Conservation (phyloP, 108 stramenopile species). For the Nitzschia inconspicua region DNA sequence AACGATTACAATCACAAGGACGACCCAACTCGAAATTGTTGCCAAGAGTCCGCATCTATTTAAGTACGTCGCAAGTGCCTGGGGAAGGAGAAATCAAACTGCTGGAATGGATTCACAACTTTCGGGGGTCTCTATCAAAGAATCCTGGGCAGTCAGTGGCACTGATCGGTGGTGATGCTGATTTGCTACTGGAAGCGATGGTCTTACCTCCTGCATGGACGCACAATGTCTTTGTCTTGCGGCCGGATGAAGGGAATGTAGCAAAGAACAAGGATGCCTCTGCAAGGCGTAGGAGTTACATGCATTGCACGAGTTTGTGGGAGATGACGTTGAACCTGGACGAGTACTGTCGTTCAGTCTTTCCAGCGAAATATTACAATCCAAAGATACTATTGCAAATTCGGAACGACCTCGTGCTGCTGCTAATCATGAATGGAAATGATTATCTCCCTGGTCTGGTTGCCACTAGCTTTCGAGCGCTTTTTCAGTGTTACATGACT, state of each 20-base stretch:
- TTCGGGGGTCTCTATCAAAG: slow-evolving; percentile 11
- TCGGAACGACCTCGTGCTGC: slow-evolving; percentile 69
- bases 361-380: slow-evolving; percentile 23
- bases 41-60: slow-evolving; percentile 57
- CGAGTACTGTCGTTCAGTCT: slow-evolving; percentile 1
- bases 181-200: slow-evolving; percentile 84
- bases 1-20: slow-evolving; percentile 36
- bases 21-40: slow-evolving; percentile 16
- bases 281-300: neutral
- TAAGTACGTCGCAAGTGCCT: slow-evolving; percentile 66
- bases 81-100: slow-evolving; percentile 93
- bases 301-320: slow-evolving; percentile 57
- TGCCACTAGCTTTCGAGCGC: slow-evolving; percentile 30
- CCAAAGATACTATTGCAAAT: slow-evolving; percentile 36
- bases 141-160: slow-evolving; percentile 45
- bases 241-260: slow-evolving; percentile 52
- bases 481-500: neutral
- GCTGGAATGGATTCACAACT: slow-evolving; percentile 67
- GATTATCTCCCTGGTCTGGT: slow-evolving; percentile 81
- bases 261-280: slow-evolving; percentile 10
- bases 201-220: slow-evolving; percentile 64
- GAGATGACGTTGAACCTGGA: slow-evolving; percentile 57
- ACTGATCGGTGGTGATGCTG: slow-evolving; percentile 84
- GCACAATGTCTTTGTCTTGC: slow-evolving; percentile 77
- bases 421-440: slow-evolving; percentile 87